A percentile compares a stretch with the other conserved stretches of the same genome.
phyloP scores from a whole-genome alignment of 2,329 filamentous ascomycete species.

The Fusarium caatingaense region DNA sequence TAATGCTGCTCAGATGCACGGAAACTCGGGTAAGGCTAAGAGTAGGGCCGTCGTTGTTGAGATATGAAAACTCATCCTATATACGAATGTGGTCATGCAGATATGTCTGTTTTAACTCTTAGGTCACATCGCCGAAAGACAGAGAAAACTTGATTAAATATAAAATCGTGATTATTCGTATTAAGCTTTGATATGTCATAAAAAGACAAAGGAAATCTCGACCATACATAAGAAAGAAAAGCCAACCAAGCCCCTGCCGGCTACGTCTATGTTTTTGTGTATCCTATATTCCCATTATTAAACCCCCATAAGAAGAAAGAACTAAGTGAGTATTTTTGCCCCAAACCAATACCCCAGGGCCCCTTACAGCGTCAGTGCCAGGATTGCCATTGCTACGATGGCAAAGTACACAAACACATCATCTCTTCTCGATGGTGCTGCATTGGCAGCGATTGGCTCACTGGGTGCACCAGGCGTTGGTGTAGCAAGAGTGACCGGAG shows the following conservation, averaged over 20 bases:
- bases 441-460: constrained; percentile 4
- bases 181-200: constrained; percentile 8
- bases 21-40: constrained; percentile 62
- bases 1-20: constrained; percentile 68
- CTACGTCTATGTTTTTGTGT: constrained; percentile 3
- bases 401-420: constrained; percentile 25
- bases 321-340: not conserved
- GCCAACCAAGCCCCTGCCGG: not conserved
- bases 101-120: not conserved
- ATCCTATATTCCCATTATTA: constrained; percentile 9
- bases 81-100: not conserved
- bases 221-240: constrained; percentile 15
- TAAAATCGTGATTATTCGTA: constrained; percentile 17
- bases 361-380: constrained; percentile 22
- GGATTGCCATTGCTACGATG: constrained; percentile 21
- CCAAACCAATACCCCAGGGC: not conserved
- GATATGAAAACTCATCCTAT: constrained; percentile 36
- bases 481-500: not conserved
- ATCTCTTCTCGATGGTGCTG: constrained; percentile 23
- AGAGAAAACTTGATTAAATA: not conserved
- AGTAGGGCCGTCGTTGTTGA: constrained; percentile 55
- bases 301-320: not conserved
- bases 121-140: not conserved
- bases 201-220: constrained; percentile 30
- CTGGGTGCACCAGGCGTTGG: constrained; percentile 31